A percentile compares a stretch with the other conserved stretches of the same genome.
Conservation (phyloP, 208 protist genomes). For the Trypanosoma theileri region DNA sequence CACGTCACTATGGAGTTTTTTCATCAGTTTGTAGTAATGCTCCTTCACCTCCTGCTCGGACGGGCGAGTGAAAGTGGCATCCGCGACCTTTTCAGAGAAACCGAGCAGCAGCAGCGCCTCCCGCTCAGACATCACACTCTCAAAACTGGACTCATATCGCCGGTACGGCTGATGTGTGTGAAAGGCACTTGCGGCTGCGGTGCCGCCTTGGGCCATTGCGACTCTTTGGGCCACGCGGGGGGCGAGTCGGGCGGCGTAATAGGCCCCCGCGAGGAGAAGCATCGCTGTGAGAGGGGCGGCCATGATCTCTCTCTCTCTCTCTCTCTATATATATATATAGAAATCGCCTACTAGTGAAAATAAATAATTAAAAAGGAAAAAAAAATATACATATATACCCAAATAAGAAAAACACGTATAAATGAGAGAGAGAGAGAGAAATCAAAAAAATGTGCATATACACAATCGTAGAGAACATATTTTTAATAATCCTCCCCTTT, state of each 20-base stretch:
- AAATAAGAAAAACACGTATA: too few species aligned
- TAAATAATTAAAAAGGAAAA: neutral
- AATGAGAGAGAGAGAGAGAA: too few species aligned
- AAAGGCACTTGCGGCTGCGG: slow-evolving; percentile 5
- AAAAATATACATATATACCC: too few species aligned
- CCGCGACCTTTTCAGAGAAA: slow-evolving; percentile 39
- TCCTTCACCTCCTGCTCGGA: slow-evolving; percentile 63
- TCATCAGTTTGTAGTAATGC: slow-evolving; percentile 68
- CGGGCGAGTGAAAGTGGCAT: slow-evolving; percentile 30
- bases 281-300: slow-evolving; percentile 46
- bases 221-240: slow-evolving; percentile 58
- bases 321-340: slow-evolving; percentile 1
- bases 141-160: slow-evolving; percentile 69
- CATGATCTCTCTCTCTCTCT: slow-evolving; percentile 7
- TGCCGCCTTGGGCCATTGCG: slow-evolving; percentile 22
- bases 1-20: slow-evolving; percentile 74
- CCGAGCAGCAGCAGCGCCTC: slow-evolving; percentile 76
- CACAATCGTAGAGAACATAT: too few species aligned
- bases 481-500: too few species aligned
- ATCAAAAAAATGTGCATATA: too few species aligned
- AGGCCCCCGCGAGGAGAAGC: slow-evolving; percentile 40
- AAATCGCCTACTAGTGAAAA: neutral
- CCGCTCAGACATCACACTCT: slow-evolving; percentile 49
- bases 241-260: slow-evolving; percentile 50
- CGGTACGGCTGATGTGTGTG: slow-evolving; percentile 36